Base-by-base conservation (phyloP, 768 basidiomycete species). In the Phylloporus sp. region DNA sequence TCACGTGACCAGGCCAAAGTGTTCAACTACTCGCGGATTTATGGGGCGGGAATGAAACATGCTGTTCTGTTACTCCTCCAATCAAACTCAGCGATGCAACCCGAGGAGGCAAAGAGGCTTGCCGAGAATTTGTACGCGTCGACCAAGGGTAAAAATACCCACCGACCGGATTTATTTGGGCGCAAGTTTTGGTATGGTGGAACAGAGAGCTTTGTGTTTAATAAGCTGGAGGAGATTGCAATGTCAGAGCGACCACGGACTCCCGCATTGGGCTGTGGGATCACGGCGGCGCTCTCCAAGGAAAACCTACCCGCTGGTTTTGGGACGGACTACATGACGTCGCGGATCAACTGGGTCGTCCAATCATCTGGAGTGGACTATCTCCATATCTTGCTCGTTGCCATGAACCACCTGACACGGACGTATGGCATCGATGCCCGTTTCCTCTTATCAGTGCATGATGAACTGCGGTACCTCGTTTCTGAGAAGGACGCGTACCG, bases 281-380 rank as follows among this genome's bases (percentile, higher is more conserved):
- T 99, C 38, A 98, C 97, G 1, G 81, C 88, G 45, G 95, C 95
- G 0, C 76, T 99, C n/a, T 87, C 88, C 26, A 95, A 91, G 70
- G 85, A 88, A 55, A 86, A 91, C 63, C 80, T 99, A 2, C 88
- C 88, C 0, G 80, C 81, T 29, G 80, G 79, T 51, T 91, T 92
- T 54, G 91, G 89, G 12, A 70, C 85, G 0, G 91, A 95, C 57
- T 98, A 91, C 68, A 86, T 98, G 79, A 88, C 97, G 0, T 97
- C 93, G 6, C 83, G 97, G 38, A 95, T 98, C 73, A 99, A 99
- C 64, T 98, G 97, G 97, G 97, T 95, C 44, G 97, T 98, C 6
- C 97, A 98, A 63, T 97, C 95, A 4, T 97, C 94, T 0, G 97
- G 95, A 4, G 95, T 98, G 38, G 97, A 98, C 69, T 98, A 99